Percentiles rank a stretch among this genome's conserved stretches.
phyloP scores from a whole-genome alignment of 257 asterid species.

The Ligustrum vulgare region DNA sequence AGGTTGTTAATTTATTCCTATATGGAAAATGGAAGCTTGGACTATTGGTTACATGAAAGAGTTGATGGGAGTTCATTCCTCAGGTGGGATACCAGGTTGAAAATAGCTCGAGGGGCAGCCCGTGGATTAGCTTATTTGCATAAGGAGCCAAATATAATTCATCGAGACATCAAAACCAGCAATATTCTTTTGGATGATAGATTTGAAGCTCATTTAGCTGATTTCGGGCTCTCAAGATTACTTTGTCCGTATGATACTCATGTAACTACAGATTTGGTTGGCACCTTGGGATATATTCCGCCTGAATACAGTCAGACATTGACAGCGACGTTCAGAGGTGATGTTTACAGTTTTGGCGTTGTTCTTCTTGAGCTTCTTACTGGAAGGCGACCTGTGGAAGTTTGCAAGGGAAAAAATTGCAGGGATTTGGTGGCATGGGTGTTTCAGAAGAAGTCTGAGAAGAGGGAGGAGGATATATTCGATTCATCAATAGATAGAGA shows the following conservation, averaged over 20 bases:
- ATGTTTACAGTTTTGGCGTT: slow-evolving; percentile 91
- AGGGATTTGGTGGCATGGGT: slow-evolving; percentile 85
- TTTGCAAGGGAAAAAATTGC: slow-evolving; percentile 73
- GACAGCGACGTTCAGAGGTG: slow-evolving; percentile 91
- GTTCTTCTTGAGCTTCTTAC: slow-evolving; percentile 91
- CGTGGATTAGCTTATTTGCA: slow-evolving; percentile 82
- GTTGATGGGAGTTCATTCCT: slow-evolving; percentile 59
- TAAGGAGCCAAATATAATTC: slow-evolving; percentile 79
- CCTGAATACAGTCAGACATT: slow-evolving; percentile 89
- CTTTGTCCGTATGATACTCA: slow-evolving; percentile 88
- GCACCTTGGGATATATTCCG: slow-evolving; percentile 91
- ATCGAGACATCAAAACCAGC: slow-evolving; percentile 89
- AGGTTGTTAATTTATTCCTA: slow-evolving; percentile 76
- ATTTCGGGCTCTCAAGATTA: slow-evolving; percentile 83
- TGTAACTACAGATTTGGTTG: slow-evolving; percentile 93
- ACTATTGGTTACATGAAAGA: slow-evolving; percentile 88
- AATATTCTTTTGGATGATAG: slow-evolving; percentile 77
- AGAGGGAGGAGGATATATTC: slow-evolving; percentile 66
- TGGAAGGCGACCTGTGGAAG: slow-evolving; percentile 84
- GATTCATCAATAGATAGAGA: slow-evolving; percentile 57
- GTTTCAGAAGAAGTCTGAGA: slow-evolving; percentile 73
- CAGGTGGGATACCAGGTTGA: slow-evolving; percentile 57
- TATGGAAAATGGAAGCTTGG: slow-evolving; percentile 97
- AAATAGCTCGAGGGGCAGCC: slow-evolving; percentile 79
- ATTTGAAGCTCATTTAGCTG: slow-evolving; percentile 89